Conservation (phyloP, 257 asterid genomes). For the Solanum sejunctum region DNA sequence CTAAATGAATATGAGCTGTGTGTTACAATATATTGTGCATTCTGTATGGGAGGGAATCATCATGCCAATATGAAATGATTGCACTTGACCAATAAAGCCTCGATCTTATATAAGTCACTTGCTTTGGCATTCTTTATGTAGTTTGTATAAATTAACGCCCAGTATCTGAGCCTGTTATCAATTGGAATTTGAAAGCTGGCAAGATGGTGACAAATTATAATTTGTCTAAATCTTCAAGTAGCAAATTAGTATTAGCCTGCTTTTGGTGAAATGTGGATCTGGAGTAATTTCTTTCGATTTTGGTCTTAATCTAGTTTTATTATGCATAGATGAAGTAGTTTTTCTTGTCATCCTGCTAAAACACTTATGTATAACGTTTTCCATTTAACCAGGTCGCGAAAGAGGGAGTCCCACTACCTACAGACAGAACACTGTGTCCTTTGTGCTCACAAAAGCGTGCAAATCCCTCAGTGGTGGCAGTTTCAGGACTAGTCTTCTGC, state of each 20-base stretch:
- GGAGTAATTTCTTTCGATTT: not conserved
- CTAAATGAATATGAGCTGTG: not conserved
- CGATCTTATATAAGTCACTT: not conserved
- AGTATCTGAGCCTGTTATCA: not conserved
- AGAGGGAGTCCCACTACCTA: conserved; percentile 86
- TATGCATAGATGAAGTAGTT: not conserved
- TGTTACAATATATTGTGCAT: not conserved
- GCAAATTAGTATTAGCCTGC: not conserved
- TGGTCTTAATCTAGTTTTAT: not conserved
- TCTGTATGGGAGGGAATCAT: not conserved
- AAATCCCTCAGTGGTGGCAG: conserved; percentile 82
- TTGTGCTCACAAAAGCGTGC: conserved; percentile 78
- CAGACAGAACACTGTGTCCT: conserved; percentile 72
- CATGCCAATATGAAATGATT: not conserved
- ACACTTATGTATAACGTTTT: not conserved
- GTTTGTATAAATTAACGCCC: not conserved
- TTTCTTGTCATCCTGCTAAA: not conserved
- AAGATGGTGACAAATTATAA: not conserved
- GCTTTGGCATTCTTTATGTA: not conserved
- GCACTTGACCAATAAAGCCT: not conserved
- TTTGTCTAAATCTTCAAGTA: not conserved
- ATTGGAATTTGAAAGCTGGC: not conserved
- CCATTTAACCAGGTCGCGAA: conserved; percentile 58
- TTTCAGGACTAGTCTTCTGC: conserved; percentile 95
- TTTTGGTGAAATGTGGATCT: not conserved